Conservation (phyloP, 495 filamentous ascomycete genomes). For the Rostrohypoxylon terebratum region DNA sequence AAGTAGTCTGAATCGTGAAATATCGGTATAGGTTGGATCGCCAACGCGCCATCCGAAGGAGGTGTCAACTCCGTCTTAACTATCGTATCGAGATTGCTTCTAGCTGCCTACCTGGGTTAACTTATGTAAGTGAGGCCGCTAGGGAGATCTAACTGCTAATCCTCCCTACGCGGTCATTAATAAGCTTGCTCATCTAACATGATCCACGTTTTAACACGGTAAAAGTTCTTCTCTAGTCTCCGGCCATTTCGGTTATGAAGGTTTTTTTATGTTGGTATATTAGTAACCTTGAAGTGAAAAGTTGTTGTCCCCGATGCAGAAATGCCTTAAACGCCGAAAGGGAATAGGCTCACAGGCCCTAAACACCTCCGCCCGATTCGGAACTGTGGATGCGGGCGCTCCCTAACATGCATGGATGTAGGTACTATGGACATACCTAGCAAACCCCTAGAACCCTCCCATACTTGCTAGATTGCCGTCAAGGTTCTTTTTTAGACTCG, state of each 20-base stretch:
- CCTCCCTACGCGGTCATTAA: neutral
- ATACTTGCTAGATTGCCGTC: neutral
- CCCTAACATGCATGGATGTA: too few relatives aligned
- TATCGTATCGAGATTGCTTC: neutral
- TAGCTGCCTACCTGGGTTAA: neutral
- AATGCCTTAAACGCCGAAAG: neutral
- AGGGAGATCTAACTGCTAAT: neutral
- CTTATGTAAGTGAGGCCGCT: neutral
- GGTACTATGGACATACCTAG: too few relatives aligned
- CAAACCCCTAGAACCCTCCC: neutral
- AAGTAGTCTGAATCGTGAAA: neutral
- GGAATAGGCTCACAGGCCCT: neutral
- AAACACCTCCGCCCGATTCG: constrained; percentile 1
- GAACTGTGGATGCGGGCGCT: neutral
- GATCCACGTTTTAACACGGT: neutral
- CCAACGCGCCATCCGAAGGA: neutral
- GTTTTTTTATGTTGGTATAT: neutral
- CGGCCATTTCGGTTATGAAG: too few relatives aligned
- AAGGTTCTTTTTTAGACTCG: constrained; percentile 1
- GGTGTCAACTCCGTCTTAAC: neutral
- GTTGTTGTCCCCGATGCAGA: neutral
- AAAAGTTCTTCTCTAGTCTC: neutral
- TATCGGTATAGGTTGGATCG: constrained; percentile 1
- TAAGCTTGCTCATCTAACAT: neutral
- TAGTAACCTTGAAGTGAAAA: neutral